phyloP scores from a whole-genome alignment of 73 alveolate species.

The Loxodes magnus region DNA sequence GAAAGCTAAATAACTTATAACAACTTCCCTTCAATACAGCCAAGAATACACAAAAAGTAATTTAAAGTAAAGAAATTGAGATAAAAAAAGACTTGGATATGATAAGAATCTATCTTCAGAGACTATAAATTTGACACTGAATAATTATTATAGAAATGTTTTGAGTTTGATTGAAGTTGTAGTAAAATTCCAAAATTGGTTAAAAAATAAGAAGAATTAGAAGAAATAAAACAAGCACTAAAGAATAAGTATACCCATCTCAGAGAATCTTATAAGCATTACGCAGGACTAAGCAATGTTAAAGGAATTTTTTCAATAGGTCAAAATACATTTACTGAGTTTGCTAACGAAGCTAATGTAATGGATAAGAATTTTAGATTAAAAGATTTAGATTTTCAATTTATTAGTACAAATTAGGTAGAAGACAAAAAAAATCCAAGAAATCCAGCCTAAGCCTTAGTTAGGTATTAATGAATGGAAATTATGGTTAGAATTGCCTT shows the following conservation, averaged over 20 bases:
- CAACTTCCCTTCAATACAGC: not conserved
- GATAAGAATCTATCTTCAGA: constrained; percentile 38
- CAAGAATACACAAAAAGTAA: not conserved
- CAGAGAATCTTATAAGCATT: constrained; percentile 29
- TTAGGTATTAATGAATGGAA: constrained; percentile 28
- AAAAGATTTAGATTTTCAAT: constrained; percentile 28
- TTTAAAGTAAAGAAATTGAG: not conserved
- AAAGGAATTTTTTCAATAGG: constrained; percentile 10
- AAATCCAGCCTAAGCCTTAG: constrained; percentile 28
- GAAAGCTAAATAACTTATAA: too few relatives aligned
- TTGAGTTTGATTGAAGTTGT: constrained; percentile 71
- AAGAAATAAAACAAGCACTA: constrained; percentile 23
- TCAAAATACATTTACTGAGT: constrained; percentile 5
- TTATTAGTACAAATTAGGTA: constrained; percentile 17
- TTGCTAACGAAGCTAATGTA: constrained; percentile 3
- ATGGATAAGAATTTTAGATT: constrained; percentile 19
- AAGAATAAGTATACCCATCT: constrained; percentile 13
- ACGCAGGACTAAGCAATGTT: constrained; percentile 8
- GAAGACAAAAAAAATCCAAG: constrained; percentile 12
- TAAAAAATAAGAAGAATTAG: constrained; percentile 39
- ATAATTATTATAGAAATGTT: constrained; percentile 36
- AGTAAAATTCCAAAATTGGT: constrained; percentile 34
- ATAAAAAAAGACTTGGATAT: constrained; percentile 13
- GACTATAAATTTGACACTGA: constrained; percentile 45
- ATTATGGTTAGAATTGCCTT: constrained; percentile 30